phyloP scores from a whole-genome alignment of 164 flowering plant genomes.

The Magnolia kwangsiensis region DNA sequence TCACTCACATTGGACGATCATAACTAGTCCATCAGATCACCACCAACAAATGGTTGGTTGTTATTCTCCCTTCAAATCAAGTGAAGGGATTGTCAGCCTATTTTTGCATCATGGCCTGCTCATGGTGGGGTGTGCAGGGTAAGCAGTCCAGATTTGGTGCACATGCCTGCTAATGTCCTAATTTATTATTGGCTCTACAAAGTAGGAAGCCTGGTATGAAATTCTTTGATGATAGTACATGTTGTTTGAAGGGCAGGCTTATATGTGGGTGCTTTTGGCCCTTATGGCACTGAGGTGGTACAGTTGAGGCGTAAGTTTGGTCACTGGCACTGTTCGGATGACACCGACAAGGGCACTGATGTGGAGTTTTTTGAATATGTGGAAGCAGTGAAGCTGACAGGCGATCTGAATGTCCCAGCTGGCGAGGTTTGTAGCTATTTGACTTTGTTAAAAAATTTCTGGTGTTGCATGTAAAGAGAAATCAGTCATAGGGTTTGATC shows the following conservation, averaged over 20 bases:
- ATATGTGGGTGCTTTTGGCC: conserved; percentile 95
- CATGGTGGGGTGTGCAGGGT: neutral
- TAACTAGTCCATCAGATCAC: too few species aligned
- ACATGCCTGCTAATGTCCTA: neutral
- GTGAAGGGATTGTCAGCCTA: too few species aligned
- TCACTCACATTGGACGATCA: too few species aligned
- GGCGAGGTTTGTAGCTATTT: conserved; percentile 61
- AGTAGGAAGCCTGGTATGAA: neutral
- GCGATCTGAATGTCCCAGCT: conserved; percentile 94
- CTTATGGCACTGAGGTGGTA: conserved; percentile 89
- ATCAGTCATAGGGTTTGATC: too few species aligned
- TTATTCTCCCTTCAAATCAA: too few species aligned
- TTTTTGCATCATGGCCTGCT: neutral
- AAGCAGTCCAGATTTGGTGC: neutral
- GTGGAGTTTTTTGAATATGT: conserved; percentile 95
- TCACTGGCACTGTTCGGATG: conserved; percentile 57
- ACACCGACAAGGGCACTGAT: conserved; percentile 36
- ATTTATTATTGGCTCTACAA: neutral
- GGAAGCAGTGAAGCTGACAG: conserved; percentile 94
- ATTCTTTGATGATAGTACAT: conserved; percentile 4
- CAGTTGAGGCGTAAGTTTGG: conserved; percentile 91
- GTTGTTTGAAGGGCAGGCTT: conserved; percentile 48
- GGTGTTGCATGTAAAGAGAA: neutral
- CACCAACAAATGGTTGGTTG: too few species aligned
- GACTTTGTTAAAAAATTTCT: conserved; percentile 5